A percentile compares a stretch with the other conserved stretches of the same genome.
These are phyloP conservation scores for Neofusicoccum umdonicola DNA, from an alignment of 2,329 filamentous ascomycete genomes.

Conservation along the genomic window DNA sequence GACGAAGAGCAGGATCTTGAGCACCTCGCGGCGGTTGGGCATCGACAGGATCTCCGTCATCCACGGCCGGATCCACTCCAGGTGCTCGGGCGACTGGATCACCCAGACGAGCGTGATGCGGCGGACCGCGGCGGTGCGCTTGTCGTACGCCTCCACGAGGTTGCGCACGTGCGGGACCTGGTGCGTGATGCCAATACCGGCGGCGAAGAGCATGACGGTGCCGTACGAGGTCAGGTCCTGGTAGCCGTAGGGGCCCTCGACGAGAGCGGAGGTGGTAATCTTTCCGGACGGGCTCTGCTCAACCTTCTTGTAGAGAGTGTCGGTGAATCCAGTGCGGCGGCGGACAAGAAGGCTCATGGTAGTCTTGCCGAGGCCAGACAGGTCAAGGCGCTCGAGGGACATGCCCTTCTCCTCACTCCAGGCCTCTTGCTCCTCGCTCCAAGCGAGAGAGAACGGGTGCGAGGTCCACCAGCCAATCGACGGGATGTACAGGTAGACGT, in stretches of 20 bases:
- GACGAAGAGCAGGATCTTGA: slow-evolving; percentile 86
- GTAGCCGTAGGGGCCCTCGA: slow-evolving; percentile 87
- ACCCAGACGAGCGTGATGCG: slow-evolving; percentile 87
- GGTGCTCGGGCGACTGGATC: slow-evolving; percentile 80
- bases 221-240: slow-evolving; percentile 90
- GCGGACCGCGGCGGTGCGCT: slow-evolving; percentile 76
- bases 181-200: slow-evolving; percentile 92
- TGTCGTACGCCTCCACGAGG: slow-evolving; percentile 52
- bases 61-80: slow-evolving; percentile 93
- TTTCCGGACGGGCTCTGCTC: slow-evolving; percentile 51
- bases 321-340: slow-evolving; percentile 84
- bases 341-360: slow-evolving; percentile 81
- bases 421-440: slow-evolving; percentile 63
- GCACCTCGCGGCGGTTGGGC: slow-evolving; percentile 75
- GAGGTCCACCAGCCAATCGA: slow-evolving; percentile 69
- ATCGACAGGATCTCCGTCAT: slow-evolving; percentile 82
- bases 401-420: slow-evolving; percentile 44
- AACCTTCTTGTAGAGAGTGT: slow-evolving; percentile 72
- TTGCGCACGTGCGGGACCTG: slow-evolving; percentile 85
- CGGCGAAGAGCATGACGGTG: slow-evolving; percentile 85
- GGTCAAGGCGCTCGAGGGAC: slow-evolving; percentile 46
- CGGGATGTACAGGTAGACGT: slow-evolving; percentile 78
- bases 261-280: slow-evolving; percentile 66
- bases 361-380: slow-evolving; percentile 48
- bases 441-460: slow-evolving; percentile 77